These are phyloP conservation scores for Eucalyptus marginata DNA, from an alignment of 345 rosid species.

Conservation along the genomic window DNA sequence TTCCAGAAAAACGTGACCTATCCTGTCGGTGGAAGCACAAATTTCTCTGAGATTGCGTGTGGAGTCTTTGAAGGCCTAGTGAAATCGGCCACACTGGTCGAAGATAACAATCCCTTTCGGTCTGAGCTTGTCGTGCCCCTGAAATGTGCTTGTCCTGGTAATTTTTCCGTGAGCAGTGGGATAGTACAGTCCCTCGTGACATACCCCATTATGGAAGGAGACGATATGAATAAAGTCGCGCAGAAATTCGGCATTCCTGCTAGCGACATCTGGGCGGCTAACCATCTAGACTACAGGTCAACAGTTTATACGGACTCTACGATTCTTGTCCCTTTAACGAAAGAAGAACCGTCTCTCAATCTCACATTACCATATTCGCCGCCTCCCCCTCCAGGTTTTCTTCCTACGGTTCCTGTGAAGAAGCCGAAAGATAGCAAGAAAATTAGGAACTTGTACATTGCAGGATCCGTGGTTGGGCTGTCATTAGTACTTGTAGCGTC, in stretches of 20 bases:
- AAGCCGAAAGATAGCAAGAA: background rate
- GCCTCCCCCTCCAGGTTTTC: constrained; percentile 27
- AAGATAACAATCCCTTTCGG: constrained; percentile 12
- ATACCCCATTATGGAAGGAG: constrained; percentile 39
- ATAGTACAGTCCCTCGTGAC: constrained; percentile 24
- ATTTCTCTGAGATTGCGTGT: constrained; percentile 22
- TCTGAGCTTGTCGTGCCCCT: constrained; percentile 23
- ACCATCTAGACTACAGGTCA: constrained; percentile 9
- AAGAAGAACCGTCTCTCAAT: background rate
- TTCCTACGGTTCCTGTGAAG: constrained; percentile 17
- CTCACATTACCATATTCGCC: constrained; percentile 8
- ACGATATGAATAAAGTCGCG: constrained; percentile 1
- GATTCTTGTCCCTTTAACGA: constrained; percentile 26
- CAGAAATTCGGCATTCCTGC: constrained; percentile 15
- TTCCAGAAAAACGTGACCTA: constrained; percentile 17
- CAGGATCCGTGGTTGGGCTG: constrained; percentile 31
- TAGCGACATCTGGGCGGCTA: constrained; percentile 22
- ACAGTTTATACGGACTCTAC: constrained; percentile 41
- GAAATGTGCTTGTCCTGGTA: constrained; percentile 49
- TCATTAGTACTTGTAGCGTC: constrained; percentile 7
- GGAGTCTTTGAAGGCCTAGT: constrained; percentile 30
- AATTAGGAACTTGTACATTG: constrained; percentile 20
- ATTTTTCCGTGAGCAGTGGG: background rate
- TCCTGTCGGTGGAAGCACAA: background rate
- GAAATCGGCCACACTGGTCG: constrained; percentile 6